Base-by-base conservation (phyloP, 495 filamentous ascomycete species). In the Thozetella sp. region DNA sequence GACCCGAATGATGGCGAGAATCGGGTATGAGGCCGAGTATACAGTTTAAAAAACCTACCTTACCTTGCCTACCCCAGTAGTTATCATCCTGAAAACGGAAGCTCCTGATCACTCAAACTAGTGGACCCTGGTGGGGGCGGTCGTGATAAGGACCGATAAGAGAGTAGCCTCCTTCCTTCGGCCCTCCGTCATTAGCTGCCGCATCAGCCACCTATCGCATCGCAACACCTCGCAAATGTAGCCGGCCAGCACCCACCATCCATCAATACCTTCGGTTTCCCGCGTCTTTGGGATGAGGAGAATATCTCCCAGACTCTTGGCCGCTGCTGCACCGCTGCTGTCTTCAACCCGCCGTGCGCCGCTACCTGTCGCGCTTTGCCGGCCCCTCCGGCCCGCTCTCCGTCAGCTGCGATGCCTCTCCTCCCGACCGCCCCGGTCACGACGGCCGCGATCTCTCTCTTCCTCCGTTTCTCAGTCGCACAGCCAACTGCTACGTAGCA, bases 231-330 rank as follows among this genome's bases (percentile, higher is more conserved):
- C 54, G 23, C 69, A 62, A 67, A 73, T 70, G 71, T 59, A 63
- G 71, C 59, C 63, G 56, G 53, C 58, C 57, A 63, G 65, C 64
- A 68, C 61, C n/a, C 60, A 66, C 56, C 45, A 57, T 61, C 45
- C 25, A 58, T 55, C 51, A 53, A 54, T 51, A 58, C 58, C 61
- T 58, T 61, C 61, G 61, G 20, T n/a, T 48, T 11, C 12, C 30
- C 66, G 57, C 59, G 62, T 55, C 67, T 61, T 64, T 68, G 72
- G 70, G 64, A 75, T 75, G 72, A 73, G 70, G 65, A 73, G 70
- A 72, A 57, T 69, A 66, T 53, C 65, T 64, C 57, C 59, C 50
- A 54, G 56, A 60, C 48, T 67, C 51, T 59, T 59, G 58, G 61
- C 57, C 48, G 60, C 62, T 51, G 61, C 62, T 57, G 46, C 59